Base-by-base conservation (phyloP, 2,329 filamentous ascomycete species). In the Epichloe elymi region DNA sequence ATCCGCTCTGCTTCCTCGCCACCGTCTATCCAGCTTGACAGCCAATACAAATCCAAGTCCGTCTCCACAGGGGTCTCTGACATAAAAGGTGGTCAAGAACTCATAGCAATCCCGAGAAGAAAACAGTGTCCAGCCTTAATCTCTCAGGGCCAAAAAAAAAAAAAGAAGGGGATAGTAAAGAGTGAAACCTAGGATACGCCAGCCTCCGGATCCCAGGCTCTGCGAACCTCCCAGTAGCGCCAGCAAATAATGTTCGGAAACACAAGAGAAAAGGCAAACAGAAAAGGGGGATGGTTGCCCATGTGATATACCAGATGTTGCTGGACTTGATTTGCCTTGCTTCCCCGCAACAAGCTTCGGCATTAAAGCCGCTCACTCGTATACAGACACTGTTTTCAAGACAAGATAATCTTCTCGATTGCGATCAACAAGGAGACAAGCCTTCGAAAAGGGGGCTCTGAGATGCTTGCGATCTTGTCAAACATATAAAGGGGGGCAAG, bases 1-100 rank as follows among this genome's bases (percentile, higher is more conserved):
- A 44, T 17, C 12, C n/a, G 30, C 39, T 36, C 51, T 17, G n/a
- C 10, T 35, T 43, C 20, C 39, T 38, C 36, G 7, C 43, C 51
- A 35, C 15, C 44, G 33, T 50, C 51, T 53, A 53, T 53, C 36
- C 30, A 37, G 48, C 51, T 53, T 48, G 44, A 17, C 51, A 53
- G 48, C 51, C 44, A 48, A 50, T 26, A 47, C 39, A 52, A 53
- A 53, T 48, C 48, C 48, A 50, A 50, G 38, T 53, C 51, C 17
- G 20, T 50, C 33, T 48, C 20, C 48, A 48, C 43, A 36, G n/a
- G 23, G 39, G 19, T 40, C n/a, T 39, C 36, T 26, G 33, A 47
- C 23, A 44, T 44, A 44, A 7, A 20, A 43, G 26, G 37, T 36
- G 38, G 10, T 37, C 12, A 46, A 12, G 12, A 52, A 30, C 19